Evolutionary conservation across 164 flowering plant species (phyloP).

Genomic region (Umbilicus rupestris): DNA sequence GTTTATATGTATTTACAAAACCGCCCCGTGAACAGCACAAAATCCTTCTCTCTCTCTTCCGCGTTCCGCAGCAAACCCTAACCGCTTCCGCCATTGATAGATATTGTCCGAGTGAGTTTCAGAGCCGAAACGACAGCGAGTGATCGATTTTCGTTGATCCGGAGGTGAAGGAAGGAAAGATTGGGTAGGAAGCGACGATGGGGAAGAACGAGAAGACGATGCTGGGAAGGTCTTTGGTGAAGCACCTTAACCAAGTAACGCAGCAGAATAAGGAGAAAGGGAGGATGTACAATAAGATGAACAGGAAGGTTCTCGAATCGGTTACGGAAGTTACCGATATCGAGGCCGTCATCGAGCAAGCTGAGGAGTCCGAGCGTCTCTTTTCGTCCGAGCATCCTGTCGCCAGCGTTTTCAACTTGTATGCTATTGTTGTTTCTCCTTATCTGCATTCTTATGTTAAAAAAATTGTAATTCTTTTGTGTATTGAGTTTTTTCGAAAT

Average conservation of each 20-base stretch:
- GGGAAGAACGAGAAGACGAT: slow-evolving; percentile 66
- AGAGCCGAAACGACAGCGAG: no score
- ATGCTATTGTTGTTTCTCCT: slow-evolving; percentile 13
- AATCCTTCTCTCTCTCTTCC: no score
- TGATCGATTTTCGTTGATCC: no score
- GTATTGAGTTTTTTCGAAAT: background rate
- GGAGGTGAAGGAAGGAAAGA: no score
- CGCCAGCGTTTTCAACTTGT: slow-evolving; percentile 52
- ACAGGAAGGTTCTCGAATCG: slow-evolving; percentile 71
- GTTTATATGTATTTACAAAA: no score
- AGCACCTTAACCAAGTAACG: slow-evolving; percentile 80
- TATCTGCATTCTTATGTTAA: background rate
- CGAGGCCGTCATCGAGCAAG: slow-evolving; percentile 72
- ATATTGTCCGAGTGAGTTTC: no score
- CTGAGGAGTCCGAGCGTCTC: slow-evolving; percentile 58
- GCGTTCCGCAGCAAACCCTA: no score
- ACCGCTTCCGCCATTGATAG: no score
- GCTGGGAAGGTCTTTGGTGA: slow-evolving; percentile 80
- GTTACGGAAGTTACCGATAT: slow-evolving; percentile 79
- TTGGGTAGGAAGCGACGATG: no score
- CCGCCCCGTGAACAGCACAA: no score
- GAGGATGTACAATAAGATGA: slow-evolving; percentile 32
- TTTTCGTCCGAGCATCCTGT: slow-evolving; percentile 30
- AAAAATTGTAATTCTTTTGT: background rate
- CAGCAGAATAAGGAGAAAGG: slow-evolving; percentile 79